phyloP scores from a whole-genome alignment of 768 basidiomycete species.

The Leucocoprinus leucothites region DNA sequence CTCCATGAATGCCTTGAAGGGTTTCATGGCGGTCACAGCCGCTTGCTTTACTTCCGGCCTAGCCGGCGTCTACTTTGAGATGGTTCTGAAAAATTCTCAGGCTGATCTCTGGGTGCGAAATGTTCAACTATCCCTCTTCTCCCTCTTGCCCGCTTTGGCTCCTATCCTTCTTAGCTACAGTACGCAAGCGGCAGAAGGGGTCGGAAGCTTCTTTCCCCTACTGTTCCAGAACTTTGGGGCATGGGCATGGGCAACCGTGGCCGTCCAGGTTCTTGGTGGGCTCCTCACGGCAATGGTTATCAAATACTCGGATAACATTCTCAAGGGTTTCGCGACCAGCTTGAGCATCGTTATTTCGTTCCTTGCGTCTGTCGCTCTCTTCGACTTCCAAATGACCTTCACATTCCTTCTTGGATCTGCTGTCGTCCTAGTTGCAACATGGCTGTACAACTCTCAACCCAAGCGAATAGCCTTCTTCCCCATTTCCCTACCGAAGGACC shows the following conservation, averaged over 20 bases:
- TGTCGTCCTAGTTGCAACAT: conserved; percentile 85
- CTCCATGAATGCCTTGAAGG: conserved; percentile 78
- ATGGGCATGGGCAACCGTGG: conserved; percentile 91
- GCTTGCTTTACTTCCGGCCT: conserved; percentile 96
- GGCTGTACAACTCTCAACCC: conserved; percentile 80
- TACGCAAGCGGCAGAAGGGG: conserved; percentile 18
- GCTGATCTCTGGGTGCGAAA: conserved; percentile 96
- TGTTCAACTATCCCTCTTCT: conserved; percentile 93
- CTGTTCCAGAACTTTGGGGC: conserved; percentile 84
- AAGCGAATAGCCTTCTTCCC: conserved; percentile 16
- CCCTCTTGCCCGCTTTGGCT: conserved; percentile 81
- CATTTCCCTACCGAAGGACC: conserved; percentile 13
- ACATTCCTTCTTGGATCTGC: conserved; percentile 83
- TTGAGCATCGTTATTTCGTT: conserved; percentile 94
- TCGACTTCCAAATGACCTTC: conserved; percentile 83
- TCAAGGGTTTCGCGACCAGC: conserved; percentile 94
- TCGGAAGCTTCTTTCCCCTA: conserved; percentile 39
- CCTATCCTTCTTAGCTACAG: conserved; percentile 63
- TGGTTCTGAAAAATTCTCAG: conserved; percentile 89
- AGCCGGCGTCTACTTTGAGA: conserved; percentile 97
- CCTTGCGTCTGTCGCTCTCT: conserved; percentile 85
- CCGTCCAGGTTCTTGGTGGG: conserved; percentile 88
- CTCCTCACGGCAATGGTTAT: conserved; percentile 91
- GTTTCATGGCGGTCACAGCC: conserved; percentile 84
- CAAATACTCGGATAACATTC: conserved; percentile 89